Evolutionary conservation across 768 basidiomycete species (phyloP).

Genomic region (Tubosaeta sp.): DNA sequence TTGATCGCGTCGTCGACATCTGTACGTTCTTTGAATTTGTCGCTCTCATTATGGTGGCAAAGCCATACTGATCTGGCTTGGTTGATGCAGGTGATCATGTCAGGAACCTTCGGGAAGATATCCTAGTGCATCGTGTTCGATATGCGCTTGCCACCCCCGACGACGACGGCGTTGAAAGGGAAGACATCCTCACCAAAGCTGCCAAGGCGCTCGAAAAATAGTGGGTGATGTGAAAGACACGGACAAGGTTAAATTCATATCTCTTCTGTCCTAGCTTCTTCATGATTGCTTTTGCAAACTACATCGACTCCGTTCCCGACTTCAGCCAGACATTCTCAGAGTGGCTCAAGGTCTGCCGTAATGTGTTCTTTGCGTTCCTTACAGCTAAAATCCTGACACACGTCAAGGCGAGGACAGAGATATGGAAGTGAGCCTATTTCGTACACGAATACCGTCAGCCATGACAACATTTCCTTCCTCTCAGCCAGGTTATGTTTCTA

Average conservation of each 20-base stretch:
- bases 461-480: background rate
- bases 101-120: slow-evolving; percentile 85
- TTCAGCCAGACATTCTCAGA: slow-evolving; percentile 69
- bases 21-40: slow-evolving; percentile 30
- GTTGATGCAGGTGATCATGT: slow-evolving; percentile 75
- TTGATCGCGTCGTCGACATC: slow-evolving; percentile 86
- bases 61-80: slow-evolving; percentile 5
- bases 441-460: background rate
- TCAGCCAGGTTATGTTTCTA: slow-evolving; percentile 81
- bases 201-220: slow-evolving; percentile 84
- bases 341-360: slow-evolving; percentile 71
- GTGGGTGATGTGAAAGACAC: slow-evolving; percentile 40
- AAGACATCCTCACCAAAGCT: slow-evolving; percentile 59
- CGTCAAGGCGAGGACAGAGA: slow-evolving; percentile 72
- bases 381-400: background rate
- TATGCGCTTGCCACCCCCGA: slow-evolving; percentile 82
- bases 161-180: slow-evolving; percentile 48
- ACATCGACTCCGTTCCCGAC: slow-evolving; percentile 64
- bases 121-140: slow-evolving; percentile 75
- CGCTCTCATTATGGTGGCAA: background rate
- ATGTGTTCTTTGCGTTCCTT: background rate
- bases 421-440: slow-evolving; percentile 72
- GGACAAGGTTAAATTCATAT: background rate
- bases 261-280: slow-evolving; percentile 66
- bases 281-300: slow-evolving; percentile 89